Evolutionary conservation across 805 yeast species (phyloP), one percentile per base, ranked within the genome.

Genomic region (Wickerhamiella spandovensis): DNA sequence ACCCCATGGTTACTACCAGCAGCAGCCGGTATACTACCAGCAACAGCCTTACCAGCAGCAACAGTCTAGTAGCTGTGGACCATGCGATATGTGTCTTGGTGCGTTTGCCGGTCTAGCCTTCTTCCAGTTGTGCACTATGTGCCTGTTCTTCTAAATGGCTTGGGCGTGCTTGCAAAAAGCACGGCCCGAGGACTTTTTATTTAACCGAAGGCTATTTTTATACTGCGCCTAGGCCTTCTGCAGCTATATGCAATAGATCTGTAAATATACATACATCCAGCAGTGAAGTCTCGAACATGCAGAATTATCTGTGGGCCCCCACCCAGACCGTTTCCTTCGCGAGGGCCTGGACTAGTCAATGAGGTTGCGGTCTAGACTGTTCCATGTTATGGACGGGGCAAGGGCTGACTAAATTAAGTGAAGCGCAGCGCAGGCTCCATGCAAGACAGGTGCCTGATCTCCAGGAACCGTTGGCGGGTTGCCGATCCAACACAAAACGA

Each of bases 1-100:
- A 13, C 45, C 23, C 20, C 43, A 20, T 24, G 43, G 43, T n/a
- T 13, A 13, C 5, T 39, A 39, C 25, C 18, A 20, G 20, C 25
- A 20, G 24, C 43, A 43, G 45, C 45, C 28, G 23, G 45, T 23
- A 35, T 35, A 43, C 59, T 43, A 43, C 20, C 45, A 43, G 24
- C 45, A 42, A 18, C 43, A 20, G 32, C 24, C 23, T 23, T 22
- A 23, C 15, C 45, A 43, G 22, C 20, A 43, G 45, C 45, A 24
- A 20, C 32, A 43, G 9, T 15, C 23, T 4, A 22, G 45, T 35
- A 17, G 32, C 7, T 22, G 24, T 18, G 32, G 22, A 3, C 18
- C 13, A 12, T 43, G 45, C 12, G 30, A 22, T 17, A 13, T 43
- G 5, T 43, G 45, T n/a, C 23, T 22, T 7, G 30, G 45, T 23